Evolutionary conservation across 1,139 yeast genomes (phyloP), one percentile per base, ranked within the genome.

Genomic region (Pichia sp.): DNA sequence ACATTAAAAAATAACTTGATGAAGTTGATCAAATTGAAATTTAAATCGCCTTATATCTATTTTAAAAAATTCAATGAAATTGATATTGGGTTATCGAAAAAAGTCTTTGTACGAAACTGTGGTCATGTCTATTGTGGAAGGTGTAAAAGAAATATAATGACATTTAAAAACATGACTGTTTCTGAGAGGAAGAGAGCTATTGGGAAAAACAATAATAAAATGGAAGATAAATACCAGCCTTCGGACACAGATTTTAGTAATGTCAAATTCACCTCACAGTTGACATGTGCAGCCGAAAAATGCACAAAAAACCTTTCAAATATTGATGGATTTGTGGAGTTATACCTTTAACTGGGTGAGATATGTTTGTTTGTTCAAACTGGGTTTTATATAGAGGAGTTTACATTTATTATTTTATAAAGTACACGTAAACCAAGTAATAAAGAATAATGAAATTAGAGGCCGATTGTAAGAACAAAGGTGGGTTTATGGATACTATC

Each of bases 71-170:
- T 81, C 11, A 72, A 82, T 0, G 71, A 68, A 7, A 69, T 68
- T 1, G 95, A 85, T 55, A 59, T 67, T 33, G 81, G 75, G 44
- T 65, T 85, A 33, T 81, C 92, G 1, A 79, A 73, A 56, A 71
- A 92, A 49, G 75, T 84, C 4, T 87, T 82, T 58, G 72, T 75
- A 31, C 74, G 90, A 0, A 58, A 60, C 10, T 88, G 97, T 66
- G 96, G 96, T 0, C 97, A 88, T 65, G 74, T 81, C 1, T 88
- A 77, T 59, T 88, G 97, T 62, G 96, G 95, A 2, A 65, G 92
- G 44, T 88, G 96, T 65, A 85, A 83, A 26, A 76, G 75, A 54
- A 72, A 73, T 51, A 77, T 81, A 26, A 73, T 72, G 56, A 40
- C 47, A 50, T 37, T 37, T 29, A 29, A 43, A n/a, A 37, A 45